phyloP scores from a whole-genome alignment of 306 rosid genomes.

The Pyrus communis region DNA sequence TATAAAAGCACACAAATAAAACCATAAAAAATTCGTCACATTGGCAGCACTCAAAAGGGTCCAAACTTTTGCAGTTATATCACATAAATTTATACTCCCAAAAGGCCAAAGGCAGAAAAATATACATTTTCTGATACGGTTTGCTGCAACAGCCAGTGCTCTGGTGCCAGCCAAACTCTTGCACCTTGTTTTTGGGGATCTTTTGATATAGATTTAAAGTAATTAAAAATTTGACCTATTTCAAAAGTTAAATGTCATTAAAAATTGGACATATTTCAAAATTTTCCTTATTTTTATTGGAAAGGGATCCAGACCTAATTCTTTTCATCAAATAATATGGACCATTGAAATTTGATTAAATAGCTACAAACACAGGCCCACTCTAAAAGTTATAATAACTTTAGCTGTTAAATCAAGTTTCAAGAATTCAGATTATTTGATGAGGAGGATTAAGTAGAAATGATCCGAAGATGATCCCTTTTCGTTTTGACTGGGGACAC shows the following conservation, averaged over 20 bases:
- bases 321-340: too few species aligned
- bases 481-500: neutral
- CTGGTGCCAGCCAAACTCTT: neutral
- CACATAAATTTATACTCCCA: neutral
- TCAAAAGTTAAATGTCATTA: too few species aligned
- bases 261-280: too few species aligned
- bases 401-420: rapidly evolving
- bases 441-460: too few species aligned
- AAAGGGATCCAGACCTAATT: rapidly evolving
- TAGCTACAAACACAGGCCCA: rapidly evolving
- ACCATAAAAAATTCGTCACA: neutral
- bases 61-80: neutral
- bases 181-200: neutral
- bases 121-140: neutral
- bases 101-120: neutral
- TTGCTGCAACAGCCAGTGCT: neutral
- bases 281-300: neutral
- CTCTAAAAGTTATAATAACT: too few species aligned
- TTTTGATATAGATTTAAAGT: too few species aligned
- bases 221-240: too few species aligned
- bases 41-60: neutral
- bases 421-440: too few species aligned
- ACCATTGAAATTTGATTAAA: too few species aligned
- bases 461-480: too few species aligned
- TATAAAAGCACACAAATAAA: neutral